A percentile compares a stretch with the other conserved stretches of the same genome.
Evolutionary conservation across 257 asterid species (phyloP).

Genomic region (Jacaranda copaia): DNA sequence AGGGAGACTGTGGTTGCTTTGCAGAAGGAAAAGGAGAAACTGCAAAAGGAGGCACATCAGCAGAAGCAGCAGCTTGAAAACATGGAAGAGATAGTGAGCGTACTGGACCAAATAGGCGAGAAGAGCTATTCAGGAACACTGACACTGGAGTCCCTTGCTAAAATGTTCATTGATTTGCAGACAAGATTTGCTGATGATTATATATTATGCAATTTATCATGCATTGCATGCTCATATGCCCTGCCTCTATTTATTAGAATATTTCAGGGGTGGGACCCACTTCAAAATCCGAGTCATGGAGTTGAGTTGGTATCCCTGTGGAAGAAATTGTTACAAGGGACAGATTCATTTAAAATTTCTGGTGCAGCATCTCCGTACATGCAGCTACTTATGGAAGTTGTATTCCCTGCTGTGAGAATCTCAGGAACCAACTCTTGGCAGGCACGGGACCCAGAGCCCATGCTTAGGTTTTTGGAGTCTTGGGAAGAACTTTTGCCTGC

Average conservation of each 20-base stretch:
- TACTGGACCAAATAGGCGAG: slow-evolving; percentile 65
- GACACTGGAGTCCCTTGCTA: slow-evolving; percentile 76
- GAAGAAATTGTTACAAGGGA: slow-evolving; percentile 74
- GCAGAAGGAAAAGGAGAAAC: slow-evolving; percentile 84
- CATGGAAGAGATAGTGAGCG: slow-evolving; percentile 63
- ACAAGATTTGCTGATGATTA: slow-evolving; percentile 66
- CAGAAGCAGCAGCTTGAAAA: slow-evolving; percentile 76
- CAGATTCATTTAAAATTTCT: slow-evolving; percentile 51
- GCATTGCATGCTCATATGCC: slow-evolving; percentile 89
- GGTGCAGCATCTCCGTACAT: slow-evolving; percentile 68
- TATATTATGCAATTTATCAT: slow-evolving; percentile 71
- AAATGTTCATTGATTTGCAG: slow-evolving; percentile 68
- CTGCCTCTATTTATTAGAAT: slow-evolving; percentile 78
- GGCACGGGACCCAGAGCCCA: slow-evolving; percentile 89
- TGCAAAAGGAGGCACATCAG: slow-evolving; percentile 59
- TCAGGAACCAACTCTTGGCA: slow-evolving; percentile 94
- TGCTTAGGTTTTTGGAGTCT: slow-evolving; percentile 82
- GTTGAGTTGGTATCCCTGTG: slow-evolving; percentile 66
- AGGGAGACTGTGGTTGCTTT: slow-evolving; percentile 83
- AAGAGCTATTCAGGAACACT: slow-evolving; percentile 65
- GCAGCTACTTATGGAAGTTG: slow-evolving; percentile 91
- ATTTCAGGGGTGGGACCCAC: slow-evolving; percentile 97
- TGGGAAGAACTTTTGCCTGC: slow-evolving; percentile 87
- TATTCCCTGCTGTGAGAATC: slow-evolving; percentile 92
- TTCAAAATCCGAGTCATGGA: slow-evolving; percentile 88